Percentiles rank a stretch among this genome's conserved stretches.
These are phyloP conservation scores for Flaveria sonorensis DNA, from an alignment of 129 eudicot genomes.

Conservation along the genomic window DNA sequence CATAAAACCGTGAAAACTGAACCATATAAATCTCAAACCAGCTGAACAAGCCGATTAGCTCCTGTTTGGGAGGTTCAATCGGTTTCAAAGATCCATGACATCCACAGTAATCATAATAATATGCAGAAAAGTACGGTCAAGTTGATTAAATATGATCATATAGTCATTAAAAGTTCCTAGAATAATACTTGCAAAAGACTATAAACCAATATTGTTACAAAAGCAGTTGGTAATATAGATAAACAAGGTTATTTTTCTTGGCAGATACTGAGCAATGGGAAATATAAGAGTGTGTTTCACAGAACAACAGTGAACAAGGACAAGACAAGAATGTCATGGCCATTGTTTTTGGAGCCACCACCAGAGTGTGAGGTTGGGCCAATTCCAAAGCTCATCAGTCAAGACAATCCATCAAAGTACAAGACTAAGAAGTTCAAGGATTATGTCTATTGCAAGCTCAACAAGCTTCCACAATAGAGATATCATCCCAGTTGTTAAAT, in stretches of 20 bases:
- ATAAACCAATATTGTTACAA: neutral
- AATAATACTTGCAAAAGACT: no score
- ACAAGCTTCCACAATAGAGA: constrained; percentile 54
- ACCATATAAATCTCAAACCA: neutral
- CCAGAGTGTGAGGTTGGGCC: constrained; percentile 68
- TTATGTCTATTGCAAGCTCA: constrained; percentile 53
- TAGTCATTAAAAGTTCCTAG: no score
- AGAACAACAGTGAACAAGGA: constrained; percentile 77
- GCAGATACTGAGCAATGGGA: constrained; percentile 69
- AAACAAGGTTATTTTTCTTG: neutral
- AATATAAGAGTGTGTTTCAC: constrained; percentile 72
- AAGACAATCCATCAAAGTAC: constrained; percentile 33
- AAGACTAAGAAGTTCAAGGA: constrained; percentile 52
- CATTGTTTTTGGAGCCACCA: constrained; percentile 82
- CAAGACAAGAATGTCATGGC: constrained; percentile 85
- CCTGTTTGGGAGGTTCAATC: neutral
- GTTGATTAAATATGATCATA: no score
- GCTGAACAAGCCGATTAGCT: neutral
- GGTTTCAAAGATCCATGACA: neutral
- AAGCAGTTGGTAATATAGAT: neutral
- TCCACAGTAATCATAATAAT: neutral
- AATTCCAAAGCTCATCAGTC: constrained; percentile 47
- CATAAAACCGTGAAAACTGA: neutral
- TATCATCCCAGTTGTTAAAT: neutral
- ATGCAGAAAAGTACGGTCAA: neutral